Base-by-base conservation (phyloP, 305 asterid species). In the Caryopteris hybrid region DNA sequence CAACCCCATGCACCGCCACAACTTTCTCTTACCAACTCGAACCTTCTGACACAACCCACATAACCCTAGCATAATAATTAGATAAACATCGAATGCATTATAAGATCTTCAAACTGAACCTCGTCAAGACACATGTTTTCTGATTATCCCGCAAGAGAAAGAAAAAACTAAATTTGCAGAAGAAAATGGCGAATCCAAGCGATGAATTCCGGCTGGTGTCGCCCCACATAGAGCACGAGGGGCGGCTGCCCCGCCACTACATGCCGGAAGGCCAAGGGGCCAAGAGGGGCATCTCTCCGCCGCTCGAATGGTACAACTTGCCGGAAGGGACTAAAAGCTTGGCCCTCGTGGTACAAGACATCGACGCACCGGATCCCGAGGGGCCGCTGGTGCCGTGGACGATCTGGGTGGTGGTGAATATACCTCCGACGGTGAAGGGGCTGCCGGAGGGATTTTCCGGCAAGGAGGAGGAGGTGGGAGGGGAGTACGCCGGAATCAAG, bases 361-460 rank as follows among this genome's bases (percentile, higher is more conserved):
- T 88, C 21, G 98, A 92, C 41, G 92, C 91, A 1, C 86, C 91
- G 6, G 96, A 91, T 4, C 96, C 92, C 1, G 71, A 68, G 0
- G 79, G 81, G 10, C 96, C 97, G 1, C 10, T 60, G 27, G 80
- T 80, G 38, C 92, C 96, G 12, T 92, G 76, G 57, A 75, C 84
- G 9, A 73, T 78, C 0, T 92, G 98, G 98, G 98, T 88, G 79
- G 85, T 86, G 2, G 81, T 70, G 2, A 83, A 90, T 47, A 88
- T 92, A 21, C 95, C 97, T 1, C 84, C 90, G 16, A 69, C 90
- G 11, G 3, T 88, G 74, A 90, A 90, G 76, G 91, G 91, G 20
- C 67, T 90, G 82, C 96, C 96, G 47, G 98, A 92, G 79, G 97
- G 93, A 2, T 86, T 92, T 51, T 90, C 97, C 22, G 87, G 88